Conservation (phyloP, 2,329 filamentous ascomycete genomes). For the Madurella mycetomatis region DNA sequence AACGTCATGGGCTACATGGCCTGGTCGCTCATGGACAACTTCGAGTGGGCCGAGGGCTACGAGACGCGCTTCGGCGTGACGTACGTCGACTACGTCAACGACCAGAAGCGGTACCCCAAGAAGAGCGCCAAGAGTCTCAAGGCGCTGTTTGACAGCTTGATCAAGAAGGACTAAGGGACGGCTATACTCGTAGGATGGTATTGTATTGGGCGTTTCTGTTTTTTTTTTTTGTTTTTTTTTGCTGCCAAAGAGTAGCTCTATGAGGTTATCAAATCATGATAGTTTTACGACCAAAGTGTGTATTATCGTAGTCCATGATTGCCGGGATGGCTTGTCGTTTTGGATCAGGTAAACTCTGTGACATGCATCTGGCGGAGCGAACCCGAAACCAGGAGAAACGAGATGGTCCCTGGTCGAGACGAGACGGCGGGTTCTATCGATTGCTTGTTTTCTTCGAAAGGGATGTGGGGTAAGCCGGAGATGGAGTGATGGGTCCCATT, state of each 20-base stretch:
- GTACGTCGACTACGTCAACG: slow-evolving; percentile 75
- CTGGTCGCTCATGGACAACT: slow-evolving; percentile 84
- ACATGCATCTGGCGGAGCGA: too few species aligned
- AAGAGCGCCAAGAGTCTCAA: slow-evolving; percentile 73
- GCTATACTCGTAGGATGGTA: neutral
- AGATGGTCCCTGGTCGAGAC: neutral
- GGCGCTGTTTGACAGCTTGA: slow-evolving; percentile 65
- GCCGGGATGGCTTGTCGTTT: neutral
- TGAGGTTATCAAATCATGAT: slow-evolving; percentile 6
- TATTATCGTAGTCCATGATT: neutral
- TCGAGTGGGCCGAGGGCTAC: slow-evolving; percentile 90
- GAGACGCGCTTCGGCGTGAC: slow-evolving; percentile 81
- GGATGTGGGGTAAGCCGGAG: too few species aligned
- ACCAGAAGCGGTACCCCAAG: slow-evolving; percentile 77
- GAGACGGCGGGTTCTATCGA: too few species aligned
- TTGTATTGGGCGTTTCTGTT: neutral
- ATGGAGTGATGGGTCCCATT: too few species aligned
- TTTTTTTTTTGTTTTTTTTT: neutral
- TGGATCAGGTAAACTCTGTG: neutral
- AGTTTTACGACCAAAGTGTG: neutral
- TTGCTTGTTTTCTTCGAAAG: too few species aligned
- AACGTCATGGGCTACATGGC: slow-evolving; percentile 77
- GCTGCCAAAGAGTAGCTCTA: neutral
- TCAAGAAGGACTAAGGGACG: slow-evolving; percentile 52
- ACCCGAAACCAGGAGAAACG: neutral